These are phyloP conservation scores for Candida buenavistaensis DNA, from an alignment of 1,139 yeast species.

Conservation along the genomic window DNA sequence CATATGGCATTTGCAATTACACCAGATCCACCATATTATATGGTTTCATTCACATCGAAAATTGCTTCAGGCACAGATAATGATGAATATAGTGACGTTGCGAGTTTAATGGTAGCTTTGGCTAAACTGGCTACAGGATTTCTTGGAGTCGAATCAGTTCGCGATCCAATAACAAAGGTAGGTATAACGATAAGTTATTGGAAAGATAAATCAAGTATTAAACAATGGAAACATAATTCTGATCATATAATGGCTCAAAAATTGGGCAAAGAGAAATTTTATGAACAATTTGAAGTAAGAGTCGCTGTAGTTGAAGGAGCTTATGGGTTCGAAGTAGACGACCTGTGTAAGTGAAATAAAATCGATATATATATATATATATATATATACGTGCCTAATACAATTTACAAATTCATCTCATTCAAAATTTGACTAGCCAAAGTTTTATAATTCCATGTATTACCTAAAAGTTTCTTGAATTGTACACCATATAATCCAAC, in stretches of 20 bases:
- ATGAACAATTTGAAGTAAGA: constrained; percentile 13
- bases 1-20: constrained; percentile 13
- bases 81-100: constrained; percentile 11
- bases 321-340: constrained; percentile 11
- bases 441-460: constrained; percentile 95
- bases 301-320: constrained; percentile 18
- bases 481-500: constrained; percentile 92
- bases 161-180: constrained; percentile 13
- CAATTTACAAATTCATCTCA: constrained; percentile 63
- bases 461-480: constrained; percentile 89
- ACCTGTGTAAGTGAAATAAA: constrained; percentile 2
- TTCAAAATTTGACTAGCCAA: constrained; percentile 83
- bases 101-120: constrained; percentile 14
- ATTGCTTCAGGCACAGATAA: constrained; percentile 4
- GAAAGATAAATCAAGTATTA: constrained; percentile 15
- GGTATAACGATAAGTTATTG: constrained; percentile 22
- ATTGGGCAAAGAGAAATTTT: constrained; percentile 15
- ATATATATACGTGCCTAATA: no score
- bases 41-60: constrained; percentile 16
- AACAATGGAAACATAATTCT: constrained; percentile 15
- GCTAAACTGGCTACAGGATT: constrained; percentile 17
- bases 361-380: constrained; percentile 2
- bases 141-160: constrained; percentile 18
- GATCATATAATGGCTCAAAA: constrained; percentile 18
- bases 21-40: constrained; percentile 17